A percentile compares a stretch with the other conserved stretches of the same genome.
Evolutionary conservation across 2,329 filamentous ascomycete genomes (phyloP).

Genomic region (Celoporthe dispersa): DNA sequence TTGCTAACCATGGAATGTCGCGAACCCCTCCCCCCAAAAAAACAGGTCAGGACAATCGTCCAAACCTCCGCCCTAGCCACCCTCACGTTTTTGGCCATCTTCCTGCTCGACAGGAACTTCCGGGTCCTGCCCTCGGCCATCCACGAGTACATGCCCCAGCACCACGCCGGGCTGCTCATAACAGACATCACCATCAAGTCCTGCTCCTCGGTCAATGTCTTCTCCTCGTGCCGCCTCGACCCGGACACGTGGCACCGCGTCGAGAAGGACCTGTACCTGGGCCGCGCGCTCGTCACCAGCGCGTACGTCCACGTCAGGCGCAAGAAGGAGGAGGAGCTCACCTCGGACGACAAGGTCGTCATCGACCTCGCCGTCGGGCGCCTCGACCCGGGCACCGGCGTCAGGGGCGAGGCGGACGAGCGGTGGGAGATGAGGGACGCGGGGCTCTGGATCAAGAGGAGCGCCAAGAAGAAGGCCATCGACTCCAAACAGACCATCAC

Average conservation of each 20-base stretch:
- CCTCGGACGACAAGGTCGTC: constrained; percentile 74
- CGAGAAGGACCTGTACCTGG: constrained; percentile 87
- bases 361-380: constrained; percentile 78
- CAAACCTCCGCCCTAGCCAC: constrained; percentile 72
- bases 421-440: constrained; percentile 78
- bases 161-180: constrained; percentile 82
- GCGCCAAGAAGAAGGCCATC: constrained; percentile 71
- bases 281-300: constrained; percentile 71
- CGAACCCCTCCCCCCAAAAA: no score
- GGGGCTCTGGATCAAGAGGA: constrained; percentile 83
- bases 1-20: not conserved
- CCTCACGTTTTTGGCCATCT: constrained; percentile 71
- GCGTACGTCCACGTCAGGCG: constrained; percentile 83
- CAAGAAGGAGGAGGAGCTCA: constrained; percentile 84
- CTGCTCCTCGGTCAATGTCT: constrained; percentile 75
- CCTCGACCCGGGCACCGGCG: constrained; percentile 67
- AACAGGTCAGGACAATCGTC: constrained; percentile 69
- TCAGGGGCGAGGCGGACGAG: constrained; percentile 58
- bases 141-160: constrained; percentile 83
- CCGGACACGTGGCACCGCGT: constrained; percentile 75
- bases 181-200: constrained; percentile 81
- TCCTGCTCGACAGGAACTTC: constrained; percentile 88
- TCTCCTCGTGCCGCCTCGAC: constrained; percentile 78
- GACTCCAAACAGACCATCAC: constrained; percentile 78
- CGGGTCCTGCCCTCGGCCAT: constrained; percentile 83